Evolutionary conservation across 2,329 filamentous ascomycete species (phyloP), one percentile per base, ranked within the genome.

Genomic region (Exophiala oligosperma): DNA sequence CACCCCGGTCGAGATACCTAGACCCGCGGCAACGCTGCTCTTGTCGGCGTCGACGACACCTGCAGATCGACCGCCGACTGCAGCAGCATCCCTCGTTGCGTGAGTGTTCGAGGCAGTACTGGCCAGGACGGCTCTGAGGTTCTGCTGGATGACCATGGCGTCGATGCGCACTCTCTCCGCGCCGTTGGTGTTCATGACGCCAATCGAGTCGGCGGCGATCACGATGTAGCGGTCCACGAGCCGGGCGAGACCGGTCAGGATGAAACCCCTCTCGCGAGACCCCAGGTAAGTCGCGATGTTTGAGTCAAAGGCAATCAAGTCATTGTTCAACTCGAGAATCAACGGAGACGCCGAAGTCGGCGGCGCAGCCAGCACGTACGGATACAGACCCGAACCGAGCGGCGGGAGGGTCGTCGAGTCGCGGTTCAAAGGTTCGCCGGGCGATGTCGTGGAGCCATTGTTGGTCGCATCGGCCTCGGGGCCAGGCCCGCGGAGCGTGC

Each of bases 141-240:
- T 97, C 72, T 99, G 94, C 75, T 97, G 93, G 52, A 99, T 79
- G 41, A 99, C 94, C 24, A 97, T 82, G 49, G 97, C 91, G 72
- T 99, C 96, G 68, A 97, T 84, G 72, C 92, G 88, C 84, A 99
- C 92, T 38, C 92, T 84, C n/a, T 87, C 85, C 59, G 88, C 90
- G 43, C 94, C 94, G 67, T 89, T 84, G 38, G 76, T 78, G 72
- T 99, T 97, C 86, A 99, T 93, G 6, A 88, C 86, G 50, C 86
- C 85, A 46, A 93, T 89, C 69, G 84, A 83, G 17, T 81, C 77
- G 1, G 87, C 85, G 62, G 89, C 89, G 60, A 85, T 79, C 38
- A 97, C 85, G 2, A 97, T 85, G 69, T 89, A 90, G 7, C 81
- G 80, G 71, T 95, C 92, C 66, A 94, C 88, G 21, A 97, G 84